phyloP scores from a whole-genome alignment of 1,139 yeast genomes.

The Saccharomyces pastorianus region DNA sequence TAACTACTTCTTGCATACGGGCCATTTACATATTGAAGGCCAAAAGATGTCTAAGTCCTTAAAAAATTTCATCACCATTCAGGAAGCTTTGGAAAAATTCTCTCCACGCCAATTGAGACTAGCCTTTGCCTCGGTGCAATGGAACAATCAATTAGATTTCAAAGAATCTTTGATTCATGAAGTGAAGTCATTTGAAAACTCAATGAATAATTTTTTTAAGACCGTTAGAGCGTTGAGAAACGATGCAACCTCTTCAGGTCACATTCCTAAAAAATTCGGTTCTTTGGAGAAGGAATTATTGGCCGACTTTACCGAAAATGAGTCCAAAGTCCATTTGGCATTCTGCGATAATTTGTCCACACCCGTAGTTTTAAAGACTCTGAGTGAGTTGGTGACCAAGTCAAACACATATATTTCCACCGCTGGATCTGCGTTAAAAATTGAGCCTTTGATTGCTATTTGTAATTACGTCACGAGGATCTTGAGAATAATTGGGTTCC shows the following conservation, averaged over 20 bases:
- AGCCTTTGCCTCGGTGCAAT: constrained; percentile 81
- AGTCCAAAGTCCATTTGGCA: constrained; percentile 61
- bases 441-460: constrained; percentile 58
- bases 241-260: constrained; percentile 36
- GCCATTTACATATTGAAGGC: constrained; percentile 96
- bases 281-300: constrained; percentile 48
- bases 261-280: constrained; percentile 48
- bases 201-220: constrained; percentile 74
- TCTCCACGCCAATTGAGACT: constrained; percentile 77
- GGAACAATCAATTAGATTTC: constrained; percentile 91
- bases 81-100: constrained; percentile 70
- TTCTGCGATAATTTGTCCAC: constrained; percentile 85
- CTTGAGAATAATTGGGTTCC: constrained; percentile 67
- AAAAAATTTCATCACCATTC: constrained; percentile 90
- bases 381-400: constrained; percentile 62
- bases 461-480: constrained; percentile 67
- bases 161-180: constrained; percentile 72
- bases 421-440: constrained; percentile 44
- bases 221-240: constrained; percentile 68
- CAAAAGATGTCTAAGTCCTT: constrained; percentile 95
- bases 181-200: constrained; percentile 65
- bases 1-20: constrained; percentile 90
- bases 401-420: constrained; percentile 63
- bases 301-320: constrained; percentile 44
- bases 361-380: constrained; percentile 57